A percentile compares a stretch with the other conserved stretches of the same genome.
Conservation (phyloP, 495 filamentous ascomycete genomes). For the Pyronema omphalodes region DNA sequence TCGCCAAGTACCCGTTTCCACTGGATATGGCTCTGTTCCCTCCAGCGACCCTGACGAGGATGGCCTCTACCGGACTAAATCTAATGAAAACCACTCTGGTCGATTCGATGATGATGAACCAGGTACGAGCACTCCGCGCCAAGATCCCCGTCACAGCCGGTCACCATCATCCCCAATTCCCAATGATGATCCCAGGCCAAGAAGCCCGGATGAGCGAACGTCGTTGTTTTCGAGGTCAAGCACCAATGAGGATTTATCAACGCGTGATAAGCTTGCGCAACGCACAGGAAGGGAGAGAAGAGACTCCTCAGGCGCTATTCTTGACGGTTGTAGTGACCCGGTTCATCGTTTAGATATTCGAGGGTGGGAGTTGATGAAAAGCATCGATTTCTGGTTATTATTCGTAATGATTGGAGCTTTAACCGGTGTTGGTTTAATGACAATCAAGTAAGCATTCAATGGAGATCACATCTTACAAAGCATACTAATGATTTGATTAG, state of each 20-base stretch:
- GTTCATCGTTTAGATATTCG: constrained; percentile 68
- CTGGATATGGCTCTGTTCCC: constrained; percentile 47
- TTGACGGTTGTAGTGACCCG: constrained; percentile 39
- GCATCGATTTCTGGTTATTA: constrained; percentile 74
- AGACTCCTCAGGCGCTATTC: constrained; percentile 30
- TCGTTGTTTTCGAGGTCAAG: constrained; percentile 55
- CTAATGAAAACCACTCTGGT: constrained; percentile 31
- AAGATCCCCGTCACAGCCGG: not conserved
- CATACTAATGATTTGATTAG: constrained; percentile 26
- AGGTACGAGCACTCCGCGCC: constrained; percentile 39
- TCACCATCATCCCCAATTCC: constrained; percentile 2
- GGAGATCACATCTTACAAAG: constrained; percentile 2
- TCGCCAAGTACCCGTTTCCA: constrained; percentile 45
- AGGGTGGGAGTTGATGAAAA: constrained; percentile 56
- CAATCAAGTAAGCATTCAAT: constrained; percentile 62
- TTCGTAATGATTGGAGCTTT: constrained; percentile 72
- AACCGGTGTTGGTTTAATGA: constrained; percentile 91
- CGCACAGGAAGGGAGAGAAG: constrained; percentile 25
- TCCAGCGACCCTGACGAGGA: constrained; percentile 35
- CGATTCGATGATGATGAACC: constrained; percentile 35
- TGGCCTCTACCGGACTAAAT: constrained; percentile 42
- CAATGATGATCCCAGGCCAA: constrained; percentile 7
- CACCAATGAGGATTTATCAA: constrained; percentile 13
- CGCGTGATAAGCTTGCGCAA: constrained; percentile 22
- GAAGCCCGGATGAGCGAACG: constrained; percentile 48